A percentile compares a stretch with the other conserved stretches of the same genome.
Evolutionary conservation across 768 basidiomycete species (phyloP).

Genomic region (Mycena crocata): DNA sequence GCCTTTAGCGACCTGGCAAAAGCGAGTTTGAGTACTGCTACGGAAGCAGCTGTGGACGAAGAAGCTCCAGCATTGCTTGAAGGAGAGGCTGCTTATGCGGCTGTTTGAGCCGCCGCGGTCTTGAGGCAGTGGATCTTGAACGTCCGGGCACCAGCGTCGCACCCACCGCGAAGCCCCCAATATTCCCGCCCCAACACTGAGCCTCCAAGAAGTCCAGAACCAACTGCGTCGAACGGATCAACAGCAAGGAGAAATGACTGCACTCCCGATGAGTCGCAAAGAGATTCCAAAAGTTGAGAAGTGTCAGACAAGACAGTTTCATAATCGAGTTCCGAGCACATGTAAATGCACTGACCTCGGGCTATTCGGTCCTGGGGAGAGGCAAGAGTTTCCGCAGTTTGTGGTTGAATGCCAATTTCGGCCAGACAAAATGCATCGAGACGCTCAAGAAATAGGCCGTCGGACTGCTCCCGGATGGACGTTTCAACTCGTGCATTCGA

Average conservation of each 20-base stretch:
- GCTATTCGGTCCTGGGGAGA: slow-evolving; percentile 30
- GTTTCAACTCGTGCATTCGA: slow-evolving; percentile 53
- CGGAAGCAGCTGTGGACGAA: slow-evolving; percentile 9
- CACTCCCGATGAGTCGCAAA: slow-evolving; percentile 60
- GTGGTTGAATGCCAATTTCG: slow-evolving; percentile 61
- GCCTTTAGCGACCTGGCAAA: slow-evolving; percentile 57
- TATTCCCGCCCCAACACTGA: slow-evolving; percentile 71
- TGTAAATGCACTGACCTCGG: slow-evolving; percentile 28
- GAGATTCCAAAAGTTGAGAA: slow-evolving; percentile 66
- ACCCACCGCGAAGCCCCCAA: slow-evolving; percentile 72
- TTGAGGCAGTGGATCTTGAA: slow-evolving; percentile 63
- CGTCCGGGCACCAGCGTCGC: slow-evolving; percentile 64
- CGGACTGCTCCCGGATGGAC: slow-evolving; percentile 46
- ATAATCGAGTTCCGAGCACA: no score
- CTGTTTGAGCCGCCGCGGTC: slow-evolving; percentile 33
- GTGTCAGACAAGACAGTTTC: slow-evolving; percentile 58
- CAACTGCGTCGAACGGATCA: slow-evolving; percentile 58
- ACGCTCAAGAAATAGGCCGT: slow-evolving; percentile 72
- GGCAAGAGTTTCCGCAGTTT: slow-evolving; percentile 14
- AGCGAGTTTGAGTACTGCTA: slow-evolving; percentile 23
- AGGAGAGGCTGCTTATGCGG: slow-evolving; percentile 22
- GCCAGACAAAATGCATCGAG: slow-evolving; percentile 68
- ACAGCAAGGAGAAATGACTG: slow-evolving; percentile 75
- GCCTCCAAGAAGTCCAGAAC: slow-evolving; percentile 73
- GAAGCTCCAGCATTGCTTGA: slow-evolving; percentile 21